Base-by-base conservation (phyloP, 495 filamentous ascomycete species). In the Physcia stellaris region DNA sequence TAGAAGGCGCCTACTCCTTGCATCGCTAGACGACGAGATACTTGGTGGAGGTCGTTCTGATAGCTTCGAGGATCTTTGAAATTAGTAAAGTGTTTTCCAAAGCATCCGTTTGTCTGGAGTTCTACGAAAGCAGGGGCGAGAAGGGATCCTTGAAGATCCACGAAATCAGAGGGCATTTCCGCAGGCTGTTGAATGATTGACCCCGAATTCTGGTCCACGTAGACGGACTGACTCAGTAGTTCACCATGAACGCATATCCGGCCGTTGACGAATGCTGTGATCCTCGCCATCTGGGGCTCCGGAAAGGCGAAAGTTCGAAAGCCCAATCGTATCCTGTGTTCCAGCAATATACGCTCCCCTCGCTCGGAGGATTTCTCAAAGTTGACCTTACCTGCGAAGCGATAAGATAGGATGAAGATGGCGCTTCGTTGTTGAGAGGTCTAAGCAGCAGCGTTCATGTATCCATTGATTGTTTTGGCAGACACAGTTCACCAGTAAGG, bases 61-160 rank as follows among this genome's bases (percentile, higher is more conserved):
- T 88, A 92, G 32, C 66, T 61, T 11, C 71, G 64, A 27, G 70
- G 64, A 30, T 77, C 67, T n/a, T 77, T 69, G 4, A 79, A 72
- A 2, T 83, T 61, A 1, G 82, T 86, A 55, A 88, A 88, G 60
- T 90, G 83, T 61, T 88, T 85, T 32, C 85, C 84, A 43, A 80
- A 80, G 4, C 78, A 82, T 29, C 85, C 85, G 49, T 93, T 93
- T 32, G 88, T 68, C 52, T 93, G 85, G 33, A 81, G 75, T 49
- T 93, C 85, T 49, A 92, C 83, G 47, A 90, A 69, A 11, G 83
- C 85, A 1, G 84, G 83, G 10, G 81, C 72, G 17, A 93, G 47
- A 48, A 90, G 85, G 43, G 79, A 77, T 32, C 80, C 79, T n/a
- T 72, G 65, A 10, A 90, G 71, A 47, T 93, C 71, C 47, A 90